Evolutionary conservation across 345 rosid species (phyloP).

Genomic region (Salix viminalis): DNA sequence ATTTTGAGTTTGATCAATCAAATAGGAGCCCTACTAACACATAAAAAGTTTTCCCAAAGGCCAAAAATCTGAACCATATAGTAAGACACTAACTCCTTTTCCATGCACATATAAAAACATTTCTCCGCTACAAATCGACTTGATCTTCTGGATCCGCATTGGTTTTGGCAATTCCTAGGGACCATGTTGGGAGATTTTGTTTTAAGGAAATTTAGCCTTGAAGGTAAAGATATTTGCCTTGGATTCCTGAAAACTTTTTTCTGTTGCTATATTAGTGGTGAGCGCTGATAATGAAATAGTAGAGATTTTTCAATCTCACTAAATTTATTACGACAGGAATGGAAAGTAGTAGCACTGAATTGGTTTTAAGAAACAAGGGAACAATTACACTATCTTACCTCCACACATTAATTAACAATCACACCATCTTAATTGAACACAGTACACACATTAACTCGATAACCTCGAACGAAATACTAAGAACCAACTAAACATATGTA

Average conservation of each 20-base stretch:
- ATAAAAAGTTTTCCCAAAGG: neutral
- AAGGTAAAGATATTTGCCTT: neutral
- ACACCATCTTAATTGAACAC: no score
- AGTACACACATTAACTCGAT: neutral
- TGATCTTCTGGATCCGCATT: neutral
- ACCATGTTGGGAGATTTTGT: neutral
- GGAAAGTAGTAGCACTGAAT: neutral
- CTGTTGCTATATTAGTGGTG: neutral
- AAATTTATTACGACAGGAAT: neutral
- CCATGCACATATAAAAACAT: neutral
- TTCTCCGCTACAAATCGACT: neutral
- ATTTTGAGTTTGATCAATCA: neutral
- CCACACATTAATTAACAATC: no score
- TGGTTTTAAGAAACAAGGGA: neutral
- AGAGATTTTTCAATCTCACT: neutral
- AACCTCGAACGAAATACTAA: neutral
- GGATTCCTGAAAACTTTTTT: neutral
- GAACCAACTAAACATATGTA: neutral
- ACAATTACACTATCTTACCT: neutral
- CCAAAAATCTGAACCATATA: neutral
- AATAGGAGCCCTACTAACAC: neutral
- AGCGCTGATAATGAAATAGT: neutral
- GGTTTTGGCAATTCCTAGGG: neutral
- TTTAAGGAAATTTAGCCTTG: no score
- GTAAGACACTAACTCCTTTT: neutral